These are phyloP conservation scores for Magnolia sinica DNA, from an alignment of 164 flowering plant genomes.

Conservation along the genomic window DNA sequence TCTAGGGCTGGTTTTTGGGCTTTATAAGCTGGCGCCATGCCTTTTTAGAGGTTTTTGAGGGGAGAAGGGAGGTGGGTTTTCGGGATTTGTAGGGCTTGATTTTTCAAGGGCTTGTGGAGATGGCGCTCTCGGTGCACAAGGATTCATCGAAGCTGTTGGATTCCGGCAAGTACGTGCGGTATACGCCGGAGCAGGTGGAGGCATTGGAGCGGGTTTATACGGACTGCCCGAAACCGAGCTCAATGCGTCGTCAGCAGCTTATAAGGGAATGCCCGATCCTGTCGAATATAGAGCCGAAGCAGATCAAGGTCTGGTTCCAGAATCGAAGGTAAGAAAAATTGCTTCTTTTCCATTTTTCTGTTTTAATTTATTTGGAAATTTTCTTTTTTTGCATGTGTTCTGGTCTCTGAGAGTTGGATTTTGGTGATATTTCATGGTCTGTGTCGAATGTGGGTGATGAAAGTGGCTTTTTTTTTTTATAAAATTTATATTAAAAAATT, in stretches of 20 bases:
- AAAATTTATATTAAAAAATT: too few species aligned
- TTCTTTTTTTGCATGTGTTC: neutral
- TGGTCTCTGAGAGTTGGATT: neutral
- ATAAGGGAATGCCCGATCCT: conserved; percentile 81
- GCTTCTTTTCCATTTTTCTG: neutral
- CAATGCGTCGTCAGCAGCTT: conserved; percentile 72
- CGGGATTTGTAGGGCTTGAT: neutral
- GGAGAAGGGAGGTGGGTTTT: neutral
- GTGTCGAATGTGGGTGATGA: neutral
- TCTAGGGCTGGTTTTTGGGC: neutral
- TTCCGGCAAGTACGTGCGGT: conserved; percentile 71
- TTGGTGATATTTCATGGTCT: neutral
- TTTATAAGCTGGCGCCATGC: neutral
- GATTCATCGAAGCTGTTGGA: conserved; percentile 46
- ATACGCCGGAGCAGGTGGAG: conserved; percentile 88
- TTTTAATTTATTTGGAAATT: neutral
- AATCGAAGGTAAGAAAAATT: conserved; percentile 57
- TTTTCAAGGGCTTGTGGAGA: conserved; percentile 7
- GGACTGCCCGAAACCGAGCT: conserved; percentile 89
- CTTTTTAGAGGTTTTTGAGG: neutral
- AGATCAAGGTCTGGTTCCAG: conserved; percentile 96
- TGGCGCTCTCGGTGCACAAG: conserved; percentile 48
- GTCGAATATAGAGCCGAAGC: conserved; percentile 82
- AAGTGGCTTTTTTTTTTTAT: neutral
- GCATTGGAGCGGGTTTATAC: conserved; percentile 80